Evolutionary conservation across 2,329 filamentous ascomycete species (phyloP), one percentile per base, ranked within the genome.

Genomic region (Neurospora sp.): DNA sequence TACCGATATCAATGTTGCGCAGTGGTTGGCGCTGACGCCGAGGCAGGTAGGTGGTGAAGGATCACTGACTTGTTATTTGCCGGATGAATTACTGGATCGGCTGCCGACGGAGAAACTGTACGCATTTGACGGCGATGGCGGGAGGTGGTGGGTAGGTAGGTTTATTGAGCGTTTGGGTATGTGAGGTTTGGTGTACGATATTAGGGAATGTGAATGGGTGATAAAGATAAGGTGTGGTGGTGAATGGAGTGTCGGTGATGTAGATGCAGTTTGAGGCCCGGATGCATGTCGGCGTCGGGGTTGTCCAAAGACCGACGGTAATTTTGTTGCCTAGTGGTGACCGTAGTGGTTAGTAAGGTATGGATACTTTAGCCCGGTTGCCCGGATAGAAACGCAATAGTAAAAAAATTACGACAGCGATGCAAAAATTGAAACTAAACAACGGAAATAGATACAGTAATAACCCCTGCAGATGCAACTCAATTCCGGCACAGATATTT

Each of bases 1-100:
- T 23, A 23, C 23, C 23, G 23, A 23, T 23, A 23, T 23, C 23
- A 23, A 2, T 23, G 83, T 87, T 4, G 83, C 84, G 0, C 86
- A 89, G 77, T 88, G 87, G 86, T 78, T 89, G 5, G 86, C 85
- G 0, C 76, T 88, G 36, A 88, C 85, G 1, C 86, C 87, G 0
- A 81, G 81, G 66, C 87, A 88, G 77, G 83, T 88, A 88, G 77
- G 83, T 88, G n/a, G 80, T 89, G 52, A 81, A 84, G 71, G 87
- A 89, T 74, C 88, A 86, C 0, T 76, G 89, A 66, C 23, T 23
- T 28, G 23, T 28, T 17, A 70, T 13, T 52, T 72, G 67, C 67
- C 72, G 5, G 73, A 72, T 15, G 11, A 39, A 0, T 69, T 74
- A 9, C 28, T 72, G 15, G 71, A 74, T 33, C 10, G 23, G 3